A percentile compares a stretch with the other conserved stretches of the same genome.
Conservation (phyloP, 768 basidiomycete species). For the Candolleomyces aberdarensis region DNA sequence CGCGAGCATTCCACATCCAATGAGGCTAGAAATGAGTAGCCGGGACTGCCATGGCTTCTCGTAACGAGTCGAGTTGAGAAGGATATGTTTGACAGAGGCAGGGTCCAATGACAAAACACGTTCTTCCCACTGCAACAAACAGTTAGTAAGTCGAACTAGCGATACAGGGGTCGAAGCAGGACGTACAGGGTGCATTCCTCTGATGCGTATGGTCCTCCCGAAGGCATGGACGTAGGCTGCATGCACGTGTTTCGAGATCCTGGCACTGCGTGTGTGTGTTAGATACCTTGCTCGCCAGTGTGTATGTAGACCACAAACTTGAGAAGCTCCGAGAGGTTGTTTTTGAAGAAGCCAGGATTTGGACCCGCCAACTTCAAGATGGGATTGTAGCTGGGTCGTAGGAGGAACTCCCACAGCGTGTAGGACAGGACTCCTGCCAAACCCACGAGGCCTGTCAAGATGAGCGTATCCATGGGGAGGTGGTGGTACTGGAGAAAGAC, state of each 20-base stretch:
- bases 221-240: slow-evolving; percentile 53
- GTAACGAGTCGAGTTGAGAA: slow-evolving; percentile 69
- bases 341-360: slow-evolving; percentile 37
- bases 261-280: slow-evolving; percentile 40
- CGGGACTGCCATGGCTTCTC: slow-evolving; percentile 86
- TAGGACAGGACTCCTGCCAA: slow-evolving; percentile 15
- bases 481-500: slow-evolving; percentile 4
- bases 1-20: slow-evolving; percentile 81
- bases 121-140: slow-evolving; percentile 58
- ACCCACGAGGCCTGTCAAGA: slow-evolving; percentile 8
- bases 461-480: slow-evolving; percentile 12
- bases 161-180: background rate
- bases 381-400: slow-evolving; percentile 39
- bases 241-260: slow-evolving; percentile 50
- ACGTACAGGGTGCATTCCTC: slow-evolving; percentile 67
- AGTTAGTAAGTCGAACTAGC: background rate
- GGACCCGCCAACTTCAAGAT: slow-evolving; percentile 62
- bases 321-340: slow-evolving; percentile 54
- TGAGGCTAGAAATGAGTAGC: slow-evolving; percentile 66
- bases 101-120: slow-evolving; percentile 84
- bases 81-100: slow-evolving; percentile 64
- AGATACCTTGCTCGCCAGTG: background rate
- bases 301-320: slow-evolving; percentile 35
- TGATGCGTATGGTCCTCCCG: slow-evolving; percentile 67
- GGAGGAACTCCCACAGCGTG: slow-evolving; percentile 26